Conservation (phyloP, 768 basidiomycete genomes). For the Phaffia tasmanica region DNA sequence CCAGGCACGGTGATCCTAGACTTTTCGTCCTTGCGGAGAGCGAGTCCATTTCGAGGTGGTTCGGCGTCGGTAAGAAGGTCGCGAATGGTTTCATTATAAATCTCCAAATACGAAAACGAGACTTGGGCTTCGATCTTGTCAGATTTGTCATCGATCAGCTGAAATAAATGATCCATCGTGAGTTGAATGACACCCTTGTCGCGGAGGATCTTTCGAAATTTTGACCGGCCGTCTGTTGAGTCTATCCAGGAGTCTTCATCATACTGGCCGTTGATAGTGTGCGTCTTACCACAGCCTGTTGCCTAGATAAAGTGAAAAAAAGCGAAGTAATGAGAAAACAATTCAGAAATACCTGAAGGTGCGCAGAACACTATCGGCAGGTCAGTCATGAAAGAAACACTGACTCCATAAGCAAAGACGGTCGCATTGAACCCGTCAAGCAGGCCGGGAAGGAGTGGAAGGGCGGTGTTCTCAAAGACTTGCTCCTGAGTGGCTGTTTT, state of each 20-base stretch:
- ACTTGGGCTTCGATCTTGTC: conserved; percentile 80
- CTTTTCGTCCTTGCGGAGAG: conserved; percentile 85
- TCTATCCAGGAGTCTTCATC: conserved; percentile 62
- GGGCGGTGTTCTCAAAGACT: conserved; percentile 75
- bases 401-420: conserved; percentile 94
- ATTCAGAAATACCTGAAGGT: not conserved
- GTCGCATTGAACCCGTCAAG: conserved; percentile 94
- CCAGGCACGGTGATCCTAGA: conserved; percentile 68
- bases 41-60: conserved; percentile 59
- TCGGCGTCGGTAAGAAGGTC: conserved; percentile 71
- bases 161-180: conserved; percentile 94
- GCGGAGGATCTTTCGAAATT: not conserved
- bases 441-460: conserved; percentile 70
- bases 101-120: conserved; percentile 89
- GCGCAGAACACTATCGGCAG: not conserved
- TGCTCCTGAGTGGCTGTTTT: conserved; percentile 70
- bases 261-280: conserved; percentile 64
- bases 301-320: conserved; percentile 48
- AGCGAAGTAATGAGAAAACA: conserved; percentile 7
- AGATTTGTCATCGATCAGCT: conserved; percentile 72
- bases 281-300: conserved; percentile 99
- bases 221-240: conserved; percentile 31
- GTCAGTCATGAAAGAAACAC: conserved; percentile 34
- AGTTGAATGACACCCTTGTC: conserved; percentile 73
- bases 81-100: conserved; percentile 97